Base-by-base conservation (phyloP, 768 basidiomycete genomes). In the Hemileccinum impolitum region DNA sequence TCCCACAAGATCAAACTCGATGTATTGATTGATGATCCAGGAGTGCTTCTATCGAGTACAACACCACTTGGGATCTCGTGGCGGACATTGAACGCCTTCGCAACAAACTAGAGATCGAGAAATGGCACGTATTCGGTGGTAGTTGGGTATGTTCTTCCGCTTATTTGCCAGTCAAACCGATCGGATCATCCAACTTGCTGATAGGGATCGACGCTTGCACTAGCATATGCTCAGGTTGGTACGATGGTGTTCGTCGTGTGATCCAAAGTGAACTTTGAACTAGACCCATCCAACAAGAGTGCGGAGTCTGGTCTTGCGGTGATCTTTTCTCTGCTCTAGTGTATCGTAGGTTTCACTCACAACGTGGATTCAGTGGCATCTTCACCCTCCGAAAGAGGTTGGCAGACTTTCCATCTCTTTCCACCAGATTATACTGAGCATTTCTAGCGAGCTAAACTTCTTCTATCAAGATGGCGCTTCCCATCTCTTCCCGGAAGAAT, bases 71-170 rank as follows among this genome's bases (percentile, higher is more conserved):
- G 90, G 86, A 92, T 62, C 81, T 95, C 36, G 91, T 97, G 21
- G 86, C 80, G 54, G 94, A 97, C 61, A 82, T 93, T 10, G 94
- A 97, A 64, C 85, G 73, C 59, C 70, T 95, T 21, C 78, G 94
- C 48, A 74, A 85, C 62, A 78, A 87, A 50, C 77, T 97, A 14
- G 70, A 70, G 36, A 77, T 97, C 48, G 84, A 90, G 17, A 90
- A 82, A 61, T 96, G 93, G 94, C 84, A 94, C 48, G 90, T 96
- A 23, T 96, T 97, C 62, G 94, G 94, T 25, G 94, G 94, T 9
- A 90, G 87, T 42, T 95, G 94, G 93, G 88, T 87, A 56, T 43
- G 73, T 63, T n/a, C 43, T 50, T 21, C n/a, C 6, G 5, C 19
- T 42, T 5, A 14, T 26, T 39, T 42, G 9, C 18, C 21, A 9